phyloP scores from a whole-genome alignment of 495 filamentous ascomycete genomes.

The Talaromyces liani region DNA sequence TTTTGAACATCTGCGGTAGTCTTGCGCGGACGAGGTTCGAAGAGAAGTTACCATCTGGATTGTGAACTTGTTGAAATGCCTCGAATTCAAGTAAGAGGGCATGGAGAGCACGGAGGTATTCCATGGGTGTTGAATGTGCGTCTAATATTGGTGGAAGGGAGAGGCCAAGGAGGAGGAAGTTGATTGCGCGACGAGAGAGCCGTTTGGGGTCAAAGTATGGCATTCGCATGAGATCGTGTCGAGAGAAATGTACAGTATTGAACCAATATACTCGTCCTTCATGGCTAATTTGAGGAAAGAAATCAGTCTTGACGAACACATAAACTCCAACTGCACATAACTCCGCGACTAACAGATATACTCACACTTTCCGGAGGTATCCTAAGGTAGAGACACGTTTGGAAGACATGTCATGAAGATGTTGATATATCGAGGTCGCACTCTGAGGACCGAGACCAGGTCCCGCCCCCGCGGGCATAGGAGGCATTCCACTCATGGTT shows the following conservation, averaged over 20 bases:
- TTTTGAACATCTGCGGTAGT: slow-evolving; percentile 85
- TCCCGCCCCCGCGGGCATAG: slow-evolving; percentile 17
- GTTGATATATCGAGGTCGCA: slow-evolving; percentile 64
- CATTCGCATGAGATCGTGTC: slow-evolving; percentile 68
- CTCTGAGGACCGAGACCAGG: slow-evolving; percentile 43
- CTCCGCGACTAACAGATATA: slow-evolving; percentile 8
- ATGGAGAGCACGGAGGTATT: slow-evolving; percentile 84
- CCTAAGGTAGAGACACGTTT: slow-evolving; percentile 96
- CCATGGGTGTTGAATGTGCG: slow-evolving; percentile 66
- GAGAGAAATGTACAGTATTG: slow-evolving; percentile 88
- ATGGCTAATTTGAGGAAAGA: slow-evolving; percentile 48
- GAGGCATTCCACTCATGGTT: slow-evolving; percentile 21
- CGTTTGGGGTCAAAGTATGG: slow-evolving; percentile 80
- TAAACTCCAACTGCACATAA: not conserved
- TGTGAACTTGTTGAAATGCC: slow-evolving; percentile 78
- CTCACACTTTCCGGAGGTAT: slow-evolving; percentile 86
- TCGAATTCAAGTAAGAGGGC: slow-evolving; percentile 88
- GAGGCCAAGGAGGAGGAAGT: slow-evolving; percentile 86
- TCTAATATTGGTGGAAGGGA: slow-evolving; percentile 86
- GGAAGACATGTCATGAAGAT: slow-evolving; percentile 80
- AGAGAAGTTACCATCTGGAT: slow-evolving; percentile 61
- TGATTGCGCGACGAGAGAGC: slow-evolving; percentile 77
- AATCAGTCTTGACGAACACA: not conserved
- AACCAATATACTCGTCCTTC: slow-evolving; percentile 97
- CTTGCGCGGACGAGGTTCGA: slow-evolving; percentile 68